Conservation (phyloP, 306 rosid species). For the Astragalus membranaceus region DNA sequence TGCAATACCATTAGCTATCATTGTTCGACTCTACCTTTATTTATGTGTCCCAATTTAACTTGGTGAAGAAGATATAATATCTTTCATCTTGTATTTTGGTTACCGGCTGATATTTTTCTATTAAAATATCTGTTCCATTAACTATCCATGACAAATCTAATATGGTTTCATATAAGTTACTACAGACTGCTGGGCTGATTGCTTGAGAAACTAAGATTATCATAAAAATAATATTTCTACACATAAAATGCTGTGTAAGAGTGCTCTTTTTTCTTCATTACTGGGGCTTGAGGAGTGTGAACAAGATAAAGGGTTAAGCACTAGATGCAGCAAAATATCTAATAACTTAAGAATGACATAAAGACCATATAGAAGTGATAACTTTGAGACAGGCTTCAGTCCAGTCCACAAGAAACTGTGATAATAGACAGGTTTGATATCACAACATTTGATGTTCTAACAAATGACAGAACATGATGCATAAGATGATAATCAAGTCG, state of each 20-base stretch:
- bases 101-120: background rate
- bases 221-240: background rate
- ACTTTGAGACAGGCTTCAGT: slow-evolving; percentile 2
- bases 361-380: background rate
- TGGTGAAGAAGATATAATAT: background rate
- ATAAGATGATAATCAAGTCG: background rate
- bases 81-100: background rate
- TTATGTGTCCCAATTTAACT: background rate
- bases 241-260: background rate
- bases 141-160: slow-evolving; percentile 2
- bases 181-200: background rate
- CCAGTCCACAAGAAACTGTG: background rate
- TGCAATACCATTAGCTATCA: background rate
- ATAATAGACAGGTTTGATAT: background rate
- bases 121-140: background rate
- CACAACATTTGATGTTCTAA: background rate
- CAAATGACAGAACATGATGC: background rate
- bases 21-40: background rate
- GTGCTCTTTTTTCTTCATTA: background rate
- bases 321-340: background rate
- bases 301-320: background rate
- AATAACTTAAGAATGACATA: background rate
- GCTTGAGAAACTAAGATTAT: slow-evolving; percentile 8
- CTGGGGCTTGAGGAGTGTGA: background rate
- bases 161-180: background rate